Conservation (phyloP, 2,329 filamentous ascomycete genomes). For the Akanthomyces dipterigenus region DNA sequence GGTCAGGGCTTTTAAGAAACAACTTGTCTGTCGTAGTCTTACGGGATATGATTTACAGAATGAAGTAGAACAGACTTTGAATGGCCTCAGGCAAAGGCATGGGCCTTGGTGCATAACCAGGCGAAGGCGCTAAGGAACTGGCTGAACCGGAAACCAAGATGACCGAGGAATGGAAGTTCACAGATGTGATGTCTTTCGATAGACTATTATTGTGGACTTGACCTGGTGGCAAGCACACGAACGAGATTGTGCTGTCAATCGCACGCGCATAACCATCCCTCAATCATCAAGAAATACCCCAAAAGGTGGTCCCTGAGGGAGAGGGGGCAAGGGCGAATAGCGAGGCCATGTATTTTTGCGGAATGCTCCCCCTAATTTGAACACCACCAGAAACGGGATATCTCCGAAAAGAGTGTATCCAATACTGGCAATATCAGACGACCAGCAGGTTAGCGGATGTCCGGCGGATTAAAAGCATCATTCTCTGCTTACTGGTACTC, state of each 20-base stretch:
- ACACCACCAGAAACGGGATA: not conserved
- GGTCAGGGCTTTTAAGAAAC: not conserved
- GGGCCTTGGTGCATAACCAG: not conserved
- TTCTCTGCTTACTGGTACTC: too few relatives aligned
- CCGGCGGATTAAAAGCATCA: not conserved
- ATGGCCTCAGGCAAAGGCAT: not conserved
- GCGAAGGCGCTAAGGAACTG: not conserved
- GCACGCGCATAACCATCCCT: not conserved
- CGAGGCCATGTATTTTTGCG: not conserved
- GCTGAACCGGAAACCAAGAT: not conserved
- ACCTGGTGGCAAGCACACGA: not conserved
- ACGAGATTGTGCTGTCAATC: not conserved
- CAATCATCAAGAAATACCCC: not conserved
- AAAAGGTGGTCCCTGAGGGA: not conserved
- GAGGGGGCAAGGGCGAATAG: not conserved
- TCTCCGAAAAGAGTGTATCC: not conserved
- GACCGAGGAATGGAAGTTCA: not conserved
- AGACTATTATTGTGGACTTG: not conserved
- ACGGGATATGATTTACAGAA: not conserved
- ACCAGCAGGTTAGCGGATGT: not conserved
- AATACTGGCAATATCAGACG: conserved; percentile 2
- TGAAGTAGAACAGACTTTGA: not conserved
- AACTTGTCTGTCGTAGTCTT: not conserved
- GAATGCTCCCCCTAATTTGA: not conserved
- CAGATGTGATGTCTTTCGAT: not conserved